Evolutionary conservation across 345 rosid species (phyloP).

Genomic region (Citrus cavaleriei): DNA sequence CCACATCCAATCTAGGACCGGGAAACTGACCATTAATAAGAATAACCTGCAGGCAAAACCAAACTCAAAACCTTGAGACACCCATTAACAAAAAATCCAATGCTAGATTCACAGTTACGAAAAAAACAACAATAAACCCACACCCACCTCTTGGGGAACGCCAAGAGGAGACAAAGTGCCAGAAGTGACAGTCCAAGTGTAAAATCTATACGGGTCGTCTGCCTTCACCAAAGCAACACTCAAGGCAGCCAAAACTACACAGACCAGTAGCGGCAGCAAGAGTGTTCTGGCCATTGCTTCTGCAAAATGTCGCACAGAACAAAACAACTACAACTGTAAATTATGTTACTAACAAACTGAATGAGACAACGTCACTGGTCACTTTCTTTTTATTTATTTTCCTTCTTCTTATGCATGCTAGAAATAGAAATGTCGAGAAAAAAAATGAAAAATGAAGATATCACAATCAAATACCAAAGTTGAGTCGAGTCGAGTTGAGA

Average conservation of each 20-base stretch:
- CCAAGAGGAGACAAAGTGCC: conserved; percentile 80
- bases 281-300: conserved; percentile 25
- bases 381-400: neutral
- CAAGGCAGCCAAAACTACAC: conserved; percentile 46
- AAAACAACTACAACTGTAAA: neutral
- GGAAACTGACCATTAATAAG: conserved; percentile 97
- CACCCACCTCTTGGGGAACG: conserved; percentile 78
- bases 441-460: neutral
- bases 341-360: neutral
- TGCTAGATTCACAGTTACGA: neutral
- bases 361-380: neutral
- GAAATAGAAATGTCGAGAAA: conserved; percentile 3
- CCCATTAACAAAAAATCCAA: conserved; percentile 11
- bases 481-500: too few species aligned
- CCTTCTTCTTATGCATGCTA: neutral
- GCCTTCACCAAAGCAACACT: conserved; percentile 45
- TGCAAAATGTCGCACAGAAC: conserved; percentile 6
- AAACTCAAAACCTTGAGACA: neutral
- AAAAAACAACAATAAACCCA: neutral
- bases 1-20: conserved; percentile 90
- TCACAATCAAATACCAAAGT: neutral
- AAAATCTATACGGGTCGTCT: conserved; percentile 75
- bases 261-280: conserved; percentile 23
- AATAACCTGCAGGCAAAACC: conserved; percentile 51
- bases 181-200: conserved; percentile 88